Conservation (phyloP, 2,329 filamentous ascomycete species). For the Pseudocercospora ulei region DNA sequence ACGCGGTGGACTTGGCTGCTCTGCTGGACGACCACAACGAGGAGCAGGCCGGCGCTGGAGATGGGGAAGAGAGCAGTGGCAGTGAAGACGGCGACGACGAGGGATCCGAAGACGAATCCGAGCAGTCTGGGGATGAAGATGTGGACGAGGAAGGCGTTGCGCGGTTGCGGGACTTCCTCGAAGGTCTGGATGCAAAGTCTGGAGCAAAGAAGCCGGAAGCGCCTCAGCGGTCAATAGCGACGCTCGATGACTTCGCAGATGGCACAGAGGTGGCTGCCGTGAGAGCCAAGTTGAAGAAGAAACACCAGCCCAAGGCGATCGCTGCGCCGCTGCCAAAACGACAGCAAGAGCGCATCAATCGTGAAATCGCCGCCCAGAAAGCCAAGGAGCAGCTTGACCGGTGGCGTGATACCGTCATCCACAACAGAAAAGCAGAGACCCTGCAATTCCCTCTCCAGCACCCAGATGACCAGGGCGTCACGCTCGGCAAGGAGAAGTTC, state of each 20-base stretch:
- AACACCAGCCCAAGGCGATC: slow-evolving; percentile 40
- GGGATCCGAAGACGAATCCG: slow-evolving; percentile 2
- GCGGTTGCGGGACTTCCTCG: slow-evolving; percentile 44
- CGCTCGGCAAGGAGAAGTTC: slow-evolving; percentile 54
- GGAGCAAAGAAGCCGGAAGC: slow-evolving; percentile 11
- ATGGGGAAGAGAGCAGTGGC: slow-evolving; percentile 15
- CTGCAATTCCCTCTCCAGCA: slow-evolving; percentile 76
- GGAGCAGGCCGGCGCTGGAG: slow-evolving; percentile 17
- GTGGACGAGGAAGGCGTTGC: slow-evolving; percentile 41
- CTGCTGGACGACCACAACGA: slow-evolving; percentile 46
- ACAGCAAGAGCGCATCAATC: slow-evolving; percentile 76
- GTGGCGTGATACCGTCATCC: slow-evolving; percentile 92
- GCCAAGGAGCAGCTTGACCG: slow-evolving; percentile 81
- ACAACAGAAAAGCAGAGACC: slow-evolving; percentile 84
- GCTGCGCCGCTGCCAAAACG: slow-evolving; percentile 73
- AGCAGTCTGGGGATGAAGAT: slow-evolving; percentile 8
- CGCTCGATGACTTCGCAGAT: slow-evolving; percentile 48
- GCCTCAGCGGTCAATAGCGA: slow-evolving; percentile 39
- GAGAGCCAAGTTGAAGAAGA: slow-evolving; percentile 48
- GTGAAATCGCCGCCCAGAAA: slow-evolving; percentile 74
- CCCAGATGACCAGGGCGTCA: slow-evolving; percentile 51
- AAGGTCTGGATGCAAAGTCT: slow-evolving; percentile 40
- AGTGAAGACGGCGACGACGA: slow-evolving; percentile 13
- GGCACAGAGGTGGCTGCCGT: slow-evolving; percentile 59
- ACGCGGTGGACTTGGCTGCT: slow-evolving; percentile 54